Evolutionary conservation across 768 basidiomycete species (phyloP).

Genomic region (Phaffia tasmanica): DNA sequence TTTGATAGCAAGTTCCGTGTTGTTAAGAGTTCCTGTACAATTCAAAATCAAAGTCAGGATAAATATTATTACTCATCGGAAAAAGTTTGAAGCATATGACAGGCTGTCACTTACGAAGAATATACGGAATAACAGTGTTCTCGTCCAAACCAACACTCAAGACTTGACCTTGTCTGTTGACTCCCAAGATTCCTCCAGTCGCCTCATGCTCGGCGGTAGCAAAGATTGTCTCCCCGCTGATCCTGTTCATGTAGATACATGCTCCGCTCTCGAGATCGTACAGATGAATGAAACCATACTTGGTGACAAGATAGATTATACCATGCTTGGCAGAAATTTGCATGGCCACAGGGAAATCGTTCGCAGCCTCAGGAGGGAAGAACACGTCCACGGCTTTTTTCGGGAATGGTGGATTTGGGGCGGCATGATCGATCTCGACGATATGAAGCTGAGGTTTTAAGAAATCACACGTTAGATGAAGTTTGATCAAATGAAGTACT

Average conservation of each 20-base stretch:
- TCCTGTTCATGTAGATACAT: slow-evolving; percentile 99
- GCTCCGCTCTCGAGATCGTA: slow-evolving; percentile 96
- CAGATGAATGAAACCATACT: slow-evolving; percentile 97
- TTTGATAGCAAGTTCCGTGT: slow-evolving; percentile 95
- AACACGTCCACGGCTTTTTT: slow-evolving; percentile 99
- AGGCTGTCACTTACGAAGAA: slow-evolving; percentile 47
- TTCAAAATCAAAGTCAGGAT: background rate
- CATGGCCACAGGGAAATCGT: slow-evolving; percentile 99
- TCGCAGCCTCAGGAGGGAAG: slow-evolving; percentile 95
- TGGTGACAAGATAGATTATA: slow-evolving; percentile 92
- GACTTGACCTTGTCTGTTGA: slow-evolving; percentile 99
- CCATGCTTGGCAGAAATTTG: slow-evolving; percentile 96
- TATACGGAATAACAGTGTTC: slow-evolving; percentile 88
- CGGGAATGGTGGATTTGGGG: slow-evolving; percentile 78
- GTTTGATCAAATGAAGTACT: background rate
- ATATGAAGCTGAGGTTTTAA: slow-evolving; percentile 64
- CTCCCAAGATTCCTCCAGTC: slow-evolving; percentile 90
- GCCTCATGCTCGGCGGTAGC: slow-evolving; percentile 94
- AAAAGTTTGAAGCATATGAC: background rate
- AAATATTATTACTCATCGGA: background rate
- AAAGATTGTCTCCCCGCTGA: slow-evolving; percentile 98
- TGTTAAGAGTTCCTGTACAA: slow-evolving; percentile 60
- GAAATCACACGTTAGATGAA: background rate
- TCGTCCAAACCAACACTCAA: slow-evolving; percentile 95
- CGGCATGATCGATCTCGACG: slow-evolving; percentile 93